Evolutionary conservation across 768 basidiomycete genomes (phyloP).

Genomic region (Rhizopogon roseolus): DNA sequence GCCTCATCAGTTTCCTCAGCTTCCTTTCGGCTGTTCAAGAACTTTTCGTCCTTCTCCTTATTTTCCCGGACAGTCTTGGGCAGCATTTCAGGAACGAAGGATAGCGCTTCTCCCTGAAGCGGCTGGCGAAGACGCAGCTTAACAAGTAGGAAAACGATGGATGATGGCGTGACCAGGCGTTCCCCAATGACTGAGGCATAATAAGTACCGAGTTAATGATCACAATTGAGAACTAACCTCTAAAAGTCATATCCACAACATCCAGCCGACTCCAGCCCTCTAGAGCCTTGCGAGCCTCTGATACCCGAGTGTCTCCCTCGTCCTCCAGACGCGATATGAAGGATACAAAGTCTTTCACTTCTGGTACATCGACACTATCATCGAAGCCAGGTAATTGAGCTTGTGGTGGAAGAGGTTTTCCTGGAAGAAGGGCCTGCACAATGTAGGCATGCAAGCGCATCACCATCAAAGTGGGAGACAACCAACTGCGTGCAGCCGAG

Average conservation of each 20-base stretch:
- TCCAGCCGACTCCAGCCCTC: constrained; percentile 73
- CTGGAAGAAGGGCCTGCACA: constrained; percentile 75
- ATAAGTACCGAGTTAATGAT: constrained; percentile 3
- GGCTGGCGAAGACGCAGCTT: constrained; percentile 75
- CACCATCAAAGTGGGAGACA: constrained; percentile 67
- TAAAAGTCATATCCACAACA: constrained; percentile 78
- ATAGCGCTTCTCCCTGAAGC: constrained; percentile 22
- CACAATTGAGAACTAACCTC: constrained; percentile 46
- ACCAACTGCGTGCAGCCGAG: constrained; percentile 84
- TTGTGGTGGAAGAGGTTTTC: constrained; percentile 38
- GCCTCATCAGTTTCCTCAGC: constrained; percentile 53
- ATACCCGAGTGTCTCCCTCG: constrained; percentile 36
- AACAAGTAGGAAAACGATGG: constrained; percentile 82
- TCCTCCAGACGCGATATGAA: constrained; percentile 47
- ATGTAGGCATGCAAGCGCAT: constrained; percentile 84
- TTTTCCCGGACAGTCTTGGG: constrained; percentile 38
- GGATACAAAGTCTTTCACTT: constrained; percentile 39
- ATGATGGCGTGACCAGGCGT: constrained; percentile 77
- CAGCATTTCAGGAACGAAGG: constrained; percentile 37
- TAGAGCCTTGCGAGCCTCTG: constrained; percentile 47
- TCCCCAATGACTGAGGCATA: constrained; percentile 76
- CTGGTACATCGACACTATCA: constrained; percentile 26
- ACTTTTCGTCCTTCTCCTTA: constrained; percentile 64
- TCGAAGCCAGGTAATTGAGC: constrained; percentile 79
- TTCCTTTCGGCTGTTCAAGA: constrained; percentile 58